Evolutionary conservation across 441 rosid genomes (phyloP), one percentile per base, ranked within the genome.

Genomic region (Gossypium davidsonii): DNA sequence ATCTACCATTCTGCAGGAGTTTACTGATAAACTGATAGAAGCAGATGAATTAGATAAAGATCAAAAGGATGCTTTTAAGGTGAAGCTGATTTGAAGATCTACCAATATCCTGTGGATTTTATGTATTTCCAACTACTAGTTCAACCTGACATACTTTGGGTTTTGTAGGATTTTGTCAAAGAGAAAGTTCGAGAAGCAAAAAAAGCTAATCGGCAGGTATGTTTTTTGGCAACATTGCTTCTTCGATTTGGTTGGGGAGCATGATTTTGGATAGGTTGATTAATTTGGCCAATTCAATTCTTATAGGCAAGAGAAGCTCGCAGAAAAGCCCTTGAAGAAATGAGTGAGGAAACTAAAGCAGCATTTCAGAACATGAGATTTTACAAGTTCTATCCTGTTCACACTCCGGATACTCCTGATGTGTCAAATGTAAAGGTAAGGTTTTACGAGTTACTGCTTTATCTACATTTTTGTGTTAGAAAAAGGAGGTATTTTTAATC

Each of bases 151-250:
- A 5, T 59, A 58, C 26, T 62, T 2, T 65, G 71, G 46, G 5
- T 56, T 73, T 76, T 56, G 68, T 77, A 92, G 99, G 97, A 89
- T 12, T 93, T 78, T 79, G 86, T 93, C 60, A 90, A 83, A 76
- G 92, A 88, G 83, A 88, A 85, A 83, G 93, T 91, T 76, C 87
- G 89, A 62, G 95, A 90, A 82, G 97, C 92, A 11, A 93, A 91
- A 86, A 91, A 79, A 82, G 91, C 94, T 63, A 91, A 93, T 49
- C 77, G 91, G 67, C 93, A 93, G 93, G 98, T 94, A 82, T 65
- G 8, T 31, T 44, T 5, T 63, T 1, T 1, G 48, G 49, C 18
- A 20, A 67, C 63, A 65, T 51, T 25, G 48, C 23, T 58, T 67
- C 17, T 12, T 60, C 1, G n/a, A 61, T 31, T 76, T 76, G n/a